Evolutionary conservation across 306 rosid species (phyloP).

Genomic region (Malus asiatica): DNA sequence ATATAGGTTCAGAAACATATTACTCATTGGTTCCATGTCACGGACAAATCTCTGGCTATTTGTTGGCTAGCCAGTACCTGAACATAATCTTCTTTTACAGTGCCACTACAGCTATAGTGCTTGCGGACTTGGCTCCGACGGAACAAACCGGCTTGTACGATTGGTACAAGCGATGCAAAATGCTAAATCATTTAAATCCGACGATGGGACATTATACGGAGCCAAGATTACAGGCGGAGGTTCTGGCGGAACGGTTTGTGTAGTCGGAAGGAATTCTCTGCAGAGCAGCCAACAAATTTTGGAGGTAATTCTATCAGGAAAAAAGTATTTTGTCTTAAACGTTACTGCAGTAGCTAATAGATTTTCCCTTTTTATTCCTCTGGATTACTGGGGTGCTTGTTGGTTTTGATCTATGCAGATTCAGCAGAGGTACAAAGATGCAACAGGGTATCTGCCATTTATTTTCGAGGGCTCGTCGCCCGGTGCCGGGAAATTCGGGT

Average conservation of each 20-base stretch:
- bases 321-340: background rate
- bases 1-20: background rate
- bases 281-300: conserved; percentile 72
- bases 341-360: background rate
- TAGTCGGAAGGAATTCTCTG: conserved; percentile 62
- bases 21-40: background rate
- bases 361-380: no score
- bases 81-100: conserved; percentile 32
- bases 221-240: conserved; percentile 98
- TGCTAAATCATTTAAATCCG: conserved; percentile 43
- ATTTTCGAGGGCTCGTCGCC: conserved; percentile 93
- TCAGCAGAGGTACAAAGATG: conserved; percentile 77
- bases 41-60: background rate
- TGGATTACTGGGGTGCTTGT: no score
- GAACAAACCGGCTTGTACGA: conserved; percentile 81
- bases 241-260: conserved; percentile 91
- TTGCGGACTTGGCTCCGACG: conserved; percentile 88
- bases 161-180: conserved; percentile 82
- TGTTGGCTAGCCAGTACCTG: background rate
- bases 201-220: conserved; percentile 65
- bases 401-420: conserved; percentile 38
- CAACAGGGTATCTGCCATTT: conserved; percentile 72
- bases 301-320: conserved; percentile 32
- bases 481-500: conserved; percentile 79
- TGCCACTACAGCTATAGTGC: conserved; percentile 87